A percentile compares a stretch with the other conserved stretches of the same genome.
Evolutionary conservation across 116 monocot species (phyloP).

Genomic region (Phalaenopsis hybrid): DNA sequence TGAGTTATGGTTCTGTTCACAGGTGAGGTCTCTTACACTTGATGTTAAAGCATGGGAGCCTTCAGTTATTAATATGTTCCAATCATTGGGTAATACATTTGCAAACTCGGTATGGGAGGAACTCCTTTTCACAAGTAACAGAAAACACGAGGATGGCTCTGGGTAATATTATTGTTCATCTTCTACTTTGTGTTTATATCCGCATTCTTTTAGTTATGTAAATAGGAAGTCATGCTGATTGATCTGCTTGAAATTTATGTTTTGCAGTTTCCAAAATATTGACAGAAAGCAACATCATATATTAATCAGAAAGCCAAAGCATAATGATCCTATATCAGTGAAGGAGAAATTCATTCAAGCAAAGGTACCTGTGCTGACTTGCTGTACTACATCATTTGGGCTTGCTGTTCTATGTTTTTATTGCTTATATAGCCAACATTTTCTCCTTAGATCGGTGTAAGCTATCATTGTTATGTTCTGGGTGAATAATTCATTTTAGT

Average conservation of each 20-base stretch:
- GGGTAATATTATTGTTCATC: slow-evolving; percentile 28
- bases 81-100: slow-evolving; percentile 84
- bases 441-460: background rate
- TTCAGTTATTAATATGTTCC: slow-evolving; percentile 91
- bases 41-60: slow-evolving; percentile 99
- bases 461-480: background rate
- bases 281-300: slow-evolving; percentile 34
- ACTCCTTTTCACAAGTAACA: slow-evolving; percentile 38
- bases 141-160: slow-evolving; percentile 22
- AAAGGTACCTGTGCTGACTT: slow-evolving; percentile 43
- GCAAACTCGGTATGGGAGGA: slow-evolving; percentile 93
- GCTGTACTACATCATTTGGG: background rate
- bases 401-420: background rate
- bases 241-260: slow-evolving; percentile 4
- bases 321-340: slow-evolving; percentile 65
- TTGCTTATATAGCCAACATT: background rate
- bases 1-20: slow-evolving; percentile 12
- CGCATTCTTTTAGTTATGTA: background rate
- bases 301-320: slow-evolving; percentile 52
- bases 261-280: slow-evolving; percentile 30
- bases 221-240: background rate
- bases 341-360: slow-evolving; percentile 99
- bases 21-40: slow-evolving; percentile 96
- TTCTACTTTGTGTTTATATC: background rate
- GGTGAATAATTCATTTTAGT: background rate